A percentile compares a stretch with the other conserved stretches of the same genome.
Evolutionary conservation across 257 asterid genomes (phyloP).

Genomic region (Primulina eburnea): DNA sequence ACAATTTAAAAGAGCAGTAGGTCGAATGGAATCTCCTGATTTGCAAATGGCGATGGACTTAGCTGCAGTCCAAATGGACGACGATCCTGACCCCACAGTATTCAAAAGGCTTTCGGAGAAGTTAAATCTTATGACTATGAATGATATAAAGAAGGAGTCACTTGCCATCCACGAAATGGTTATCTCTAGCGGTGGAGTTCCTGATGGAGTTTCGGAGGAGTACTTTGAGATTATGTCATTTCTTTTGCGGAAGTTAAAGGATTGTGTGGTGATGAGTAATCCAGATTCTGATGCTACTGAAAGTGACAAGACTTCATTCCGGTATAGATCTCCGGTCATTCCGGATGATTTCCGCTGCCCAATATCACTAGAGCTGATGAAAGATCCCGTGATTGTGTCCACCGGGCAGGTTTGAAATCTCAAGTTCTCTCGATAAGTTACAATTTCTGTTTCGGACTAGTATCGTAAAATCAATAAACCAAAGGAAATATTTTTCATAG

Average conservation of each 20-base stretch:
- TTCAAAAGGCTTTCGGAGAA: conserved; percentile 83
- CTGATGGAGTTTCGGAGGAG: conserved; percentile 75
- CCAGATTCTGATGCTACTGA: conserved; percentile 57
- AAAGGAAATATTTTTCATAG: too few relatives aligned
- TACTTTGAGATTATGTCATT: conserved; percentile 69
- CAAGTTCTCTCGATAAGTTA: conserved; percentile 13
- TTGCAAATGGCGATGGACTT: conserved; percentile 70
- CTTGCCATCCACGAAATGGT: conserved; percentile 85
- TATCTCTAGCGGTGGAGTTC: conserved; percentile 68
- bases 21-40: conserved; percentile 77
- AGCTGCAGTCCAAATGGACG: conserved; percentile 73
- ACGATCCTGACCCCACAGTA: conserved; percentile 57
- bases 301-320: conserved; percentile 52
- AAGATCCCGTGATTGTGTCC: conserved; percentile 96
- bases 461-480: background rate
- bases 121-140: conserved; percentile 64
- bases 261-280: conserved; percentile 51
- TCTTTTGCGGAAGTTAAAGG: conserved; percentile 75
- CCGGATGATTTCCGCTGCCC: conserved; percentile 99
- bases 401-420: conserved; percentile 79
- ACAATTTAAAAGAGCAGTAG: conserved; percentile 79
- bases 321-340: conserved; percentile 83
- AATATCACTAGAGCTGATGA: conserved; percentile 95
- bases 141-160: conserved; percentile 71
- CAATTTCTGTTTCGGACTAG: background rate